Conservation (phyloP, 2,329 filamentous ascomycete genomes). For the Diaporthe aspalathi region DNA sequence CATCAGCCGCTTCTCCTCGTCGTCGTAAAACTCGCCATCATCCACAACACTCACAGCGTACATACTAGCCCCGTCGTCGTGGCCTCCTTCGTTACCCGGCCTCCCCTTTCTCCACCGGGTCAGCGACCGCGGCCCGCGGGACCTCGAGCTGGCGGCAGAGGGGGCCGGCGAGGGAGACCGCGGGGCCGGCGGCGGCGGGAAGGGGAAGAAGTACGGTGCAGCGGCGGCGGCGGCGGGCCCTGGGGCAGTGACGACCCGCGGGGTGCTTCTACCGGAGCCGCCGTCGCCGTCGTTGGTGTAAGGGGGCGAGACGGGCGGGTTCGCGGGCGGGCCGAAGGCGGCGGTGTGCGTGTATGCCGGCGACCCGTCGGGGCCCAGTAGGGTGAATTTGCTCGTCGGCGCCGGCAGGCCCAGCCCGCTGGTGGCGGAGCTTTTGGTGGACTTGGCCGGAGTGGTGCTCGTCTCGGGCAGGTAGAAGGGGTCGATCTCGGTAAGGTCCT, state of each 20-base stretch:
- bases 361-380: slow-evolving; percentile 15
- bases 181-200: slow-evolving; percentile 20
- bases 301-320: slow-evolving; percentile 5
- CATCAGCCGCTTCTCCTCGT: slow-evolving; percentile 45
- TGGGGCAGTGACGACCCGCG: slow-evolving; percentile 1
- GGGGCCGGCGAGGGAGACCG: slow-evolving; percentile 26
- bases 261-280: slow-evolving; percentile 9
- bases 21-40: slow-evolving; percentile 41
- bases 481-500: slow-evolving; percentile 58
- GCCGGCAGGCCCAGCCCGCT: slow-evolving; percentile 14
- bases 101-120: slow-evolving; percentile 1
- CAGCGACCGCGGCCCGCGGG: slow-evolving; percentile 8
- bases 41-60: slow-evolving; percentile 35
- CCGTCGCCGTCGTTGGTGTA: slow-evolving; percentile 5
- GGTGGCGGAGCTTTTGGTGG: slow-evolving; percentile 31
- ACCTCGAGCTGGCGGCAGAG: slow-evolving; percentile 19
- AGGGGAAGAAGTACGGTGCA: slow-evolving; percentile 11
- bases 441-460: slow-evolving; percentile 30
- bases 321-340: slow-evolving; percentile 1
- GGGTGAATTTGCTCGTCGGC: slow-evolving; percentile 21
- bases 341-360: slow-evolving; percentile 33
- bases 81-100: slow-evolving; percentile 23
- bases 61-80: slow-evolving; percentile 35
- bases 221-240: neutral
- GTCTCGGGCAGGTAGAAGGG: slow-evolving; percentile 59